phyloP scores from a whole-genome alignment of 2,329 filamentous ascomycete species.

The Aspergillus texensis region DNA sequence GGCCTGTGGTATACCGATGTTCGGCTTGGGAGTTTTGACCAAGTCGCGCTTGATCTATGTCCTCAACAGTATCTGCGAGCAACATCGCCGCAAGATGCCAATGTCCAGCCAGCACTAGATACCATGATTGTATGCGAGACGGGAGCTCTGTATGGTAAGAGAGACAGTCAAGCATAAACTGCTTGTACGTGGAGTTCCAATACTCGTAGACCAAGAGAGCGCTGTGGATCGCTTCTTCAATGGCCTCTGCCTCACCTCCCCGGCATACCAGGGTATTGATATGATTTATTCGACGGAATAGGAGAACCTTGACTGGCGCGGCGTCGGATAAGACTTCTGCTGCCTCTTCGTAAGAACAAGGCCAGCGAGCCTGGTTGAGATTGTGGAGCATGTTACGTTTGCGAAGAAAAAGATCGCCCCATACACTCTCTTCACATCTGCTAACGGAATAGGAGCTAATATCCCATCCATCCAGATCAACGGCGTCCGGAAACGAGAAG shows the following conservation, averaged over 20 bases:
- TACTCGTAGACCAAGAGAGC: background rate
- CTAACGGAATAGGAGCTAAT: background rate
- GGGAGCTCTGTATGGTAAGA: background rate
- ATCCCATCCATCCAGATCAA: background rate
- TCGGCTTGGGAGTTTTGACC: background rate
- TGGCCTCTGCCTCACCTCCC: background rate
- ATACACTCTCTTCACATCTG: background rate
- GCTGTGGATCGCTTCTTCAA: background rate
- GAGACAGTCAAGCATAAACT: background rate
- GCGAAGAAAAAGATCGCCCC: background rate
- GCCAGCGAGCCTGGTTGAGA: background rate
- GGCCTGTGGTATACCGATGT: background rate
- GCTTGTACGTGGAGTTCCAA: background rate
- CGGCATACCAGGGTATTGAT: background rate
- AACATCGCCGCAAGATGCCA: slow-evolving; percentile 61
- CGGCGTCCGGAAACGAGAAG: background rate
- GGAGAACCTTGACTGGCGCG: background rate
- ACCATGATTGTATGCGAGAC: slow-evolving; percentile 61
- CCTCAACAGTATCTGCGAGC: slow-evolving; percentile 57
- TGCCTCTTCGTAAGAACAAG: background rate
- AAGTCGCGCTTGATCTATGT: slow-evolving; percentile 47
- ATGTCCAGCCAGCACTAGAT: slow-evolving; percentile 59
- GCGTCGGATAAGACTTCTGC: background rate
- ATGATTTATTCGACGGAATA: background rate
- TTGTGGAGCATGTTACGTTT: background rate